Evolutionary conservation across 2,329 filamentous ascomycete genomes (phyloP), one percentile per base, ranked within the genome.

Genomic region (Daldinia sp.): DNA sequence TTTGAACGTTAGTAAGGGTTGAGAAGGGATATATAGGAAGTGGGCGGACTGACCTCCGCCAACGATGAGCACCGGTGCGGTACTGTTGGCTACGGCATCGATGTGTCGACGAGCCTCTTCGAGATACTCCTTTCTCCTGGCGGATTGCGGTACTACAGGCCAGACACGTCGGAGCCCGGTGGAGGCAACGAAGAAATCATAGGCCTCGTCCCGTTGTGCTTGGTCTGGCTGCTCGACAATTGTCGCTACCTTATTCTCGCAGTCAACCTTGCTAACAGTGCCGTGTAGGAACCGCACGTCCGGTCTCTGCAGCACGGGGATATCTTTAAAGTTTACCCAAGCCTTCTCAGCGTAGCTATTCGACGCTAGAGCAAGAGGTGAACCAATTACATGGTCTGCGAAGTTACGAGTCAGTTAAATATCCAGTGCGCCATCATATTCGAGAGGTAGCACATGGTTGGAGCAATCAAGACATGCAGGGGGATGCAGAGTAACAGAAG

Each of bases 101-200:
- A 92, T 88, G 69, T 93, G 90, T 9, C 84, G 81, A 54, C 83
- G 83, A 0, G 86, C 84, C 74, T 94, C 91, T 50, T 82, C 76
- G 1, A 93, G 81, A 76, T 91, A 94, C 60, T 87, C 82, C 72
- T 90, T 87, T 71, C 85, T 85, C 13, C 82, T 87, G 53, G 88
- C 77, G 0, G 89, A 87, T 77, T 90, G 89, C 0, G 93, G 92
- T 0, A 93, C 91, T 0, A 91, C 89, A 0, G 93, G 92, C 84
- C 88, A 94, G 2, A 84, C 87, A 57, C 93, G 84, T 60, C 89
- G 86, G 50, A 94, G 81, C 1, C 93, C 93, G 0, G 92, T 89
- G 1, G 89, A 89, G 4, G 89, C 88, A 59, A 95, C 81, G n/a
- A 95, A 85, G 77, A 90, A 94, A 80, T 95, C 93, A 74, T 95